These are phyloP conservation scores for Auricularia cornea DNA, from an alignment of 768 basidiomycete species.

Conservation along the genomic window DNA sequence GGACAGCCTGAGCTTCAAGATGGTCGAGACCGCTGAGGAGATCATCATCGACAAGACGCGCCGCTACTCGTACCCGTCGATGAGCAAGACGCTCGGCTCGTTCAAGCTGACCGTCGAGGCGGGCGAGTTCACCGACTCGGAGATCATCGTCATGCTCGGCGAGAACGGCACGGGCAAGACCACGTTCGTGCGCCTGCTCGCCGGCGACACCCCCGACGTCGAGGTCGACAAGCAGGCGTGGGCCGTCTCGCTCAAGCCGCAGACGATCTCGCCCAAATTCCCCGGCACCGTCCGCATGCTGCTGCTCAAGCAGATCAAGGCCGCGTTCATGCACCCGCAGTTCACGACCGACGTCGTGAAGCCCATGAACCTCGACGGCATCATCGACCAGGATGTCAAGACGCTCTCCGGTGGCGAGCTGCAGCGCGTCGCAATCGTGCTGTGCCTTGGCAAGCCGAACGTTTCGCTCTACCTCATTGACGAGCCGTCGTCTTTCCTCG, in stretches of 20 bases:
- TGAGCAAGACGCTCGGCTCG: constrained; percentile 92
- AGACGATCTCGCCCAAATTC: constrained; percentile 97
- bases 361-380: constrained; percentile 89
- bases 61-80: constrained; percentile 84
- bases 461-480: constrained; percentile 91
- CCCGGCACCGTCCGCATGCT: constrained; percentile 94
- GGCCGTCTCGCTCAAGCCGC: constrained; percentile 92
- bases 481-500: constrained; percentile 87
- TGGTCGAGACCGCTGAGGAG: constrained; percentile 94
- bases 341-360: constrained; percentile 98
- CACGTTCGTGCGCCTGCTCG: constrained; percentile 91
- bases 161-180: constrained; percentile 99
- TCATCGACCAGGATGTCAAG: constrained; percentile 97
- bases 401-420: constrained; percentile 97
- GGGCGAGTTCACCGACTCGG: constrained; percentile 95
- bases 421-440: constrained; percentile 92
- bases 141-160: constrained; percentile 98
- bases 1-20: constrained; percentile 93
- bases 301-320: constrained; percentile 88
- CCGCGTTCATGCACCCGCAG: constrained; percentile 97
- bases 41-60: constrained; percentile 76
- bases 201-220: constrained; percentile 84
- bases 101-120: constrained; percentile 93
- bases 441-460: constrained; percentile 84
- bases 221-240: constrained; percentile 76